Base-by-base conservation (phyloP, 2,329 filamentous ascomycete genomes). In the Trichoderma sp. region DNA sequence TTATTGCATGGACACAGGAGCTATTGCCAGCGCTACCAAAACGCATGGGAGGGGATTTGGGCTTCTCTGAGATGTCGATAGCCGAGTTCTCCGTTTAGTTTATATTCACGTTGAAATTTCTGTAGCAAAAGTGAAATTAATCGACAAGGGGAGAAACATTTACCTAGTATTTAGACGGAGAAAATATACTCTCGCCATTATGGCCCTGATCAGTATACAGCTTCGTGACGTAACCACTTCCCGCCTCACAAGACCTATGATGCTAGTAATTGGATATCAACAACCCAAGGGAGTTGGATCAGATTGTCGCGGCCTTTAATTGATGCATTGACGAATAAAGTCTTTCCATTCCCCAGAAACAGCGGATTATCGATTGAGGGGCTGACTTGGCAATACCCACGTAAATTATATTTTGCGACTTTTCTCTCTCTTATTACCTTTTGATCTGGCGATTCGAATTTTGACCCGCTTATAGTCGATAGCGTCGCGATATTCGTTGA, bases 401-500 rank as follows among this genome's bases (percentile, higher is more conserved):
- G 61, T 40, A 24, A 10, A 27, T n/a, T 57, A 29, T 31, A 19
- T 16, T 33, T 31, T 3, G 24, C 13, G 5, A 14, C 37, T 31
- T 29, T 59, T 4, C 27, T 33, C 55, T 56, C 37, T 40, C 33
- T 55, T 7, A 16, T 47, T 21, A 21, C 33, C 35, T n/a, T 60
- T n/a, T 53, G 43, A 1, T 60, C 40, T n/a, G 7, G n/a, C 6
- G 47, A 47, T 3, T 53, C 37, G 19, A 29, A 53, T 37, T 21
- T 53, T 14, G 33, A 47, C 10, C 43, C 40, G 16, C 57, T 68
- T 52, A 49, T 24, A 35, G 16, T 47, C 49, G 43, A 68, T 10
- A 84, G 73, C 1, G 65, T 81, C 27, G 80, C 78, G 0, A 87
- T 70, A 0, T 81, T 55, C 0, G 65, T 11, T 0, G 83, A 85